Evolutionary conservation across 345 rosid genomes (phyloP).

Genomic region (Gossypium rotundifolium): DNA sequence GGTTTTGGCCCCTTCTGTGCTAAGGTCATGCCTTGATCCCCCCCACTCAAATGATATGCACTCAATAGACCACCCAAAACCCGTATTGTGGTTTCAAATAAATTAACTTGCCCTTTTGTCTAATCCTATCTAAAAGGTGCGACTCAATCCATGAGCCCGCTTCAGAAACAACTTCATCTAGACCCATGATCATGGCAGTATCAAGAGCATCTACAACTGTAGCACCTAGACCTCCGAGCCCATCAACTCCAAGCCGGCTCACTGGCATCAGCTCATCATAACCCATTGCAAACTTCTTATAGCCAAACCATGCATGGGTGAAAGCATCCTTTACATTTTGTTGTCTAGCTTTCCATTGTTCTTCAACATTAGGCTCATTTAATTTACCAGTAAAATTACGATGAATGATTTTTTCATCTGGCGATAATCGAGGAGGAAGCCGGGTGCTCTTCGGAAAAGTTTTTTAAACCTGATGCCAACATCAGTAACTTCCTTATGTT

Average conservation of each 20-base stretch:
- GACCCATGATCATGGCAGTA: slow-evolving; percentile 96
- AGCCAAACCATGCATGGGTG: slow-evolving; percentile 91
- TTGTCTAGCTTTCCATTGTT: slow-evolving; percentile 64
- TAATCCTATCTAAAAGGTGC: slow-evolving; percentile 71
- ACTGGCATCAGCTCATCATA: slow-evolving; percentile 92
- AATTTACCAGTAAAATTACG: slow-evolving; percentile 21
- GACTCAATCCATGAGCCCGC: slow-evolving; percentile 84
- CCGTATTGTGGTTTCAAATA: slow-evolving; percentile 97
- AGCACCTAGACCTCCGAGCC: slow-evolving; percentile 96
- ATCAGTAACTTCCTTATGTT: slow-evolving; percentile 32
- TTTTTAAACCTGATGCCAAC: slow-evolving; percentile 38
- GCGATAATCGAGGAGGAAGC: slow-evolving; percentile 83
- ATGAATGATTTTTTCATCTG: slow-evolving; percentile 47
- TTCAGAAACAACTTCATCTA: slow-evolving; percentile 67
- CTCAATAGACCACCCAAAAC: slow-evolving; percentile 95
- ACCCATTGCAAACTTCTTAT: slow-evolving; percentile 82
- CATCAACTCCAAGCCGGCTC: slow-evolving; percentile 66
- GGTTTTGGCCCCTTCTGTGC: slow-evolving; percentile 56
- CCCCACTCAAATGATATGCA: slow-evolving; percentile 93
- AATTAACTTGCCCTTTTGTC: slow-evolving; percentile 89
- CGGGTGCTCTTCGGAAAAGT: slow-evolving; percentile 71
- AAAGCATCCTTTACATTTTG: slow-evolving; percentile 78
- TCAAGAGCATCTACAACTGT: slow-evolving; percentile 95
- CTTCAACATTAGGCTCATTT: slow-evolving; percentile 23
- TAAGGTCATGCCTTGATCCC: slow-evolving; percentile 44